Percentiles rank a stretch among this genome's conserved stretches.
Conservation (phyloP, 371 early-diverging fungal genomes). For the Vairimorpha ceranae region DNA sequence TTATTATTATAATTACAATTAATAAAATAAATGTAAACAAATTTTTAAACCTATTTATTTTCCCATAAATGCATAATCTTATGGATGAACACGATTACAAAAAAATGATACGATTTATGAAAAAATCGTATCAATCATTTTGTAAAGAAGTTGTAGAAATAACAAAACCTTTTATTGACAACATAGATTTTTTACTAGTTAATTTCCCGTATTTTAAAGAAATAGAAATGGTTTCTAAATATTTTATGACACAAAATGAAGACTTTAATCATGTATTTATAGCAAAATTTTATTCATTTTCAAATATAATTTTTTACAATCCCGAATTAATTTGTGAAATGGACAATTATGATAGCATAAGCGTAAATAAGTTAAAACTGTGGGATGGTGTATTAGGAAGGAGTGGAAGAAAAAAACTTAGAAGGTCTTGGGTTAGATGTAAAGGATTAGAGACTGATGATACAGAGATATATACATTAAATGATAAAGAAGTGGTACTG, state of each 20-base stretch:
- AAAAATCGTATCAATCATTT: conserved; percentile 16
- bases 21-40: neutral
- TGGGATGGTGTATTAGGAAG: neutral
- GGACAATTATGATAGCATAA: neutral
- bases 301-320: conserved; percentile 14
- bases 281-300: conserved; percentile 1
- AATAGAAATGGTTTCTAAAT: conserved; percentile 31
- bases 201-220: conserved; percentile 47
- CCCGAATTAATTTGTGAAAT: neutral
- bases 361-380: conserved; percentile 2
- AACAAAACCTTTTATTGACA: conserved; percentile 24
- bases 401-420: neutral
- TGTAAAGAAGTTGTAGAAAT: conserved; percentile 13
- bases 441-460: neutral
- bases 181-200: conserved; percentile 39
- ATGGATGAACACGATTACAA: conserved; percentile 9
- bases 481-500: conserved; percentile 1
- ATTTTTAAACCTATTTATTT: neutral
- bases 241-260: conserved; percentile 23
- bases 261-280: conserved; percentile 29
- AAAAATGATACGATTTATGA: conserved; percentile 14
- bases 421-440: neutral
- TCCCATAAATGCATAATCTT: neutral
- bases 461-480: conserved; percentile 4
- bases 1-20: neutral